These are phyloP conservation scores for Chytriomyces sp. DNA, from an alignment of 192 early-diverging fungal species.

Conservation along the genomic window DNA sequence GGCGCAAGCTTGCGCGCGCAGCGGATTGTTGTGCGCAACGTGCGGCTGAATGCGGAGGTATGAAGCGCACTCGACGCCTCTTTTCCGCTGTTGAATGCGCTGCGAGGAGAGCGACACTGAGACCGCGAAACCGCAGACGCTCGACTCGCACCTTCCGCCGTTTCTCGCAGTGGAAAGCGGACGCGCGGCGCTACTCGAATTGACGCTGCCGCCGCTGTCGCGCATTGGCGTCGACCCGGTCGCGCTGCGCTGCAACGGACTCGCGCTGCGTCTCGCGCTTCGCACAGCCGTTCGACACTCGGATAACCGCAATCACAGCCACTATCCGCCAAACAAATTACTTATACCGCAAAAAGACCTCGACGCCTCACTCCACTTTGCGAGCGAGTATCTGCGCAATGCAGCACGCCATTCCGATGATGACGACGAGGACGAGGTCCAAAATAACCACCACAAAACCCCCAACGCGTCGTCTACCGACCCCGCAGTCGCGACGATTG, in stretches of 20 bases:
- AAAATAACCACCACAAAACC: neutral
- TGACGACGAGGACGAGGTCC: neutral
- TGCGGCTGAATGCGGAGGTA: neutral
- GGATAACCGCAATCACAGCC: too few relatives aligned
- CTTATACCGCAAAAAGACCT: neutral
- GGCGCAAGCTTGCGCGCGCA: too few relatives aligned
- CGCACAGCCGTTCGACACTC: too few relatives aligned
- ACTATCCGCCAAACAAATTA: neutral
- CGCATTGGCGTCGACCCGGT: neutral
- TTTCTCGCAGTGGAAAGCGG: too few relatives aligned
- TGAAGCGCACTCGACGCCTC: neutral
- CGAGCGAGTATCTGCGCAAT: slow-evolving; percentile 5
- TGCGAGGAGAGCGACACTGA: too few relatives aligned
- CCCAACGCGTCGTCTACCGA: neutral
- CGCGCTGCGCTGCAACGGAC: too few relatives aligned
- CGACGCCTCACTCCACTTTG: slow-evolving; percentile 1
- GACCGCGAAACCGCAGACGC: too few relatives aligned
- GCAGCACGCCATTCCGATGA: neutral
- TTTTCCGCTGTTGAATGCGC: too few relatives aligned
- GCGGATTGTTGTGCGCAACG: neutral
- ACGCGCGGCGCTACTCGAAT: neutral
- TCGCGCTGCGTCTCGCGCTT: too few relatives aligned
- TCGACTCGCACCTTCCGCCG: too few relatives aligned
- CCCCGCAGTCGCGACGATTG: neutral
- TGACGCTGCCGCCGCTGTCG: neutral